A percentile compares a stretch with the other conserved stretches of the same genome.
Conservation (phyloP, 2,329 filamentous ascomycete genomes). For the Sporothrix curviconia region DNA sequence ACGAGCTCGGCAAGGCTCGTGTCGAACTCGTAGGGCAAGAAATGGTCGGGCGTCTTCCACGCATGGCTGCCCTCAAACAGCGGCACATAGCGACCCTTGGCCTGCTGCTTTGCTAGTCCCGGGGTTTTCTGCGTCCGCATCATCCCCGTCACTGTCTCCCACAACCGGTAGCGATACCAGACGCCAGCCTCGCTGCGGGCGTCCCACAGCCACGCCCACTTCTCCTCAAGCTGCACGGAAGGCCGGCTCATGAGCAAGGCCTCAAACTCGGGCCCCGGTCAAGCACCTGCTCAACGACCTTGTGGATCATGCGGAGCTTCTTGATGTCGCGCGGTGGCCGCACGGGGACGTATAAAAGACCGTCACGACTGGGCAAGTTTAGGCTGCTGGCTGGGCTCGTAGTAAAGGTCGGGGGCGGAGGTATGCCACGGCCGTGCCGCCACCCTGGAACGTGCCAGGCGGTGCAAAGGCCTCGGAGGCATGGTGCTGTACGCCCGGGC, state of each 20-base stretch:
- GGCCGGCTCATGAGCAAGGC: constrained; percentile 82
- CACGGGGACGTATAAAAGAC: constrained; percentile 62
- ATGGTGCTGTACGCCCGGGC: neutral
- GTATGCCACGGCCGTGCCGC: constrained; percentile 33
- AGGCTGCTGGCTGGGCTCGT: too few species aligned
- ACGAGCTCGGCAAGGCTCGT: constrained; percentile 72
- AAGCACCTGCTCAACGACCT: constrained; percentile 72
- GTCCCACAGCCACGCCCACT: constrained; percentile 93
- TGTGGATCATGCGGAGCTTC: constrained; percentile 78
- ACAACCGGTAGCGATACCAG: constrained; percentile 90
- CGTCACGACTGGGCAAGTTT: constrained; percentile 34
- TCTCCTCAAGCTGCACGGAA: constrained; percentile 77
- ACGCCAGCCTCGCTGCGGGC: constrained; percentile 69
- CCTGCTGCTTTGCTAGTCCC: neutral
- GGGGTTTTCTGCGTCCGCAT: constrained; percentile 36
- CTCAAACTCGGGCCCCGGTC: constrained; percentile 81
- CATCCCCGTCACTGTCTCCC: constrained; percentile 72
- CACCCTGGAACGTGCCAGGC: constrained; percentile 57
- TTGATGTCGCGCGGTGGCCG: constrained; percentile 70
- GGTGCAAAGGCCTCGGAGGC: constrained; percentile 66
- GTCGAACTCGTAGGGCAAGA: constrained; percentile 73
- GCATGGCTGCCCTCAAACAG: constrained; percentile 71
- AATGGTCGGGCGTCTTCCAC: constrained; percentile 70
- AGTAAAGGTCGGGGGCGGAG: constrained; percentile 69
- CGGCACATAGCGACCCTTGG: constrained; percentile 39